Base-by-base conservation (phyloP, 179 eudicot genomes). In the Heliamphora pulchella region DNA sequence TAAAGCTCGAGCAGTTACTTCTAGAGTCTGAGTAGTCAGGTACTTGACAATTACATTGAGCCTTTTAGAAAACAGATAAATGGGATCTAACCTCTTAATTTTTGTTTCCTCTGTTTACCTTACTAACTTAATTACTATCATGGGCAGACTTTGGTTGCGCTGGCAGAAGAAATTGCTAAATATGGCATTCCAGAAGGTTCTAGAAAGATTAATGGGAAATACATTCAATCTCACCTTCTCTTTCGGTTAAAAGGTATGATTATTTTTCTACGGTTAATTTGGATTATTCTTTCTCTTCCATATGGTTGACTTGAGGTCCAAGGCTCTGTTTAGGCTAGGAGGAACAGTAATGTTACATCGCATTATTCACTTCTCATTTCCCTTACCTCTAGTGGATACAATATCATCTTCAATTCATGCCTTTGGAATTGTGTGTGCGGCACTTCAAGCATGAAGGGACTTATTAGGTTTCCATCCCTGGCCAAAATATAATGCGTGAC, bases 201-300 rank as follows among this genome's bases (percentile, higher is more conserved):
- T 46, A 87, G 94, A 83, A 96, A 89, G 88, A 92, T 96, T 61
- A 93, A 92, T 59, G 99, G 98, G 61, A 96, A 85, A 86, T 92
- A 90, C 81, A 89, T 96, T 78, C 98, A 96, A 80, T 92, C 97
- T 69, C 96, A 91, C 87, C 88, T 96, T 70, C 85, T 83, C 57
- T 85, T 89, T 58, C 93, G 96, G 8, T 82, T 96, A 75, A 79
- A 90, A 90, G 96, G 98, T 92, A 80, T 18, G 55, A 65, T 71
- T 59, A n/a, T 65, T 31, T 63, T 79, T 57, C 5, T 71, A 63
- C 53, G 73, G 44, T 76, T 81, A 39, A 4, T 43, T 68, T 68
- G 31, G 72, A 11, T 55, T 78, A 17, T 47, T 78, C 20, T 31
- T 31, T 54, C 57, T 65, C 73, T 65, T 59, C 67, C 65, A 17